A percentile compares a stretch with the other conserved stretches of the same genome.
Evolutionary conservation across 2,329 filamentous ascomycete species (phyloP).

Genomic region (Amylocarpus encephaloides): DNA sequence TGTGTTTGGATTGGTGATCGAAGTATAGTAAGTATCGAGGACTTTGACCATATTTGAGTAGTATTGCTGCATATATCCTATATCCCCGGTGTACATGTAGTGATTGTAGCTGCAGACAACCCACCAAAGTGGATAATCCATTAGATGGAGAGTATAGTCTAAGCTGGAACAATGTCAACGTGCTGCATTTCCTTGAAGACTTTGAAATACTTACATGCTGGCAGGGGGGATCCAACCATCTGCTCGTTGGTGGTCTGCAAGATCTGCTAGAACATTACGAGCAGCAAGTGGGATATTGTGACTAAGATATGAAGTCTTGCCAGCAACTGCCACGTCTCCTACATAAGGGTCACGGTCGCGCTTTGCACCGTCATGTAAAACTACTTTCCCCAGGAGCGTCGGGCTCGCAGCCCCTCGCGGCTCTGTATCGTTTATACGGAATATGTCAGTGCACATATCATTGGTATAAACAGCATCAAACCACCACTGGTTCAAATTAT

Average conservation of each 20-base stretch:
- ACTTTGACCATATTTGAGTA: slow-evolving; percentile 37
- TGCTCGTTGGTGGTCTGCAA: slow-evolving; percentile 41
- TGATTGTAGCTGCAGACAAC: slow-evolving; percentile 42
- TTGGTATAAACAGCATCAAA: slow-evolving; percentile 48
- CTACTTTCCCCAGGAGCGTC: slow-evolving; percentile 39
- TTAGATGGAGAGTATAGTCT: slow-evolving; percentile 41
- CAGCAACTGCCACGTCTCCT: slow-evolving; percentile 45
- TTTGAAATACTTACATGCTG: slow-evolving; percentile 37
- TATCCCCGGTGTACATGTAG: slow-evolving; percentile 44
- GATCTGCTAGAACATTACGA: slow-evolving; percentile 43
- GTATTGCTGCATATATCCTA: slow-evolving; percentile 36
- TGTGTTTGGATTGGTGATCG: slow-evolving; percentile 35
- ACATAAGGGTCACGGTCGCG: slow-evolving; percentile 48
- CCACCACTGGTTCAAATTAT: slow-evolving; percentile 45
- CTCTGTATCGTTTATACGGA: slow-evolving; percentile 43
- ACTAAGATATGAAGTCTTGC: slow-evolving; percentile 42
- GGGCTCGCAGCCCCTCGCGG: slow-evolving; percentile 39
- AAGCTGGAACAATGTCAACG: slow-evolving; percentile 27
- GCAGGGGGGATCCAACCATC: slow-evolving; percentile 50
- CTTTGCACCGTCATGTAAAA: slow-evolving; percentile 46
- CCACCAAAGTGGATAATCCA: slow-evolving; percentile 50
- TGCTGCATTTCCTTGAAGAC: too few species aligned
- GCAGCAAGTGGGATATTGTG: slow-evolving; percentile 38
- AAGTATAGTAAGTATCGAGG: slow-evolving; percentile 42
- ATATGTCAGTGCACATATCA: slow-evolving; percentile 42